Base-by-base conservation (phyloP, 495 filamentous ascomycete genomes). In the Lepidopterella palustris region DNA sequence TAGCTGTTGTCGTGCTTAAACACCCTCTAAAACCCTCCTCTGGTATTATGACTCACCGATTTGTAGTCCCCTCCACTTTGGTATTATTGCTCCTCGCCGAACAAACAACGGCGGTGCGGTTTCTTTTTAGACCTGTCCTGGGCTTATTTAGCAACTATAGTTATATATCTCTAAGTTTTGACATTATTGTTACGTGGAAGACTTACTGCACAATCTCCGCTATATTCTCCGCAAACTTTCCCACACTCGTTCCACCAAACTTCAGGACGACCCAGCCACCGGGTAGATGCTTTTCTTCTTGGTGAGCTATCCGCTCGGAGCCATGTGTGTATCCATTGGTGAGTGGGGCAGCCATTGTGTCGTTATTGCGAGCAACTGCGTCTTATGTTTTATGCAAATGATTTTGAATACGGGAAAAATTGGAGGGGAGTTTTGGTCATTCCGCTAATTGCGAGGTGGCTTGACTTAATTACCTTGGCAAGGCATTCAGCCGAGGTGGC, bases 11-110 rank as follows among this genome's bases (percentile, higher is more conserved):
- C n/a, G n/a, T n/a, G n/a, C n/a, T n/a, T n/a, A 50, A 25, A 15
- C 47, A 13, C 15, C 21, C 47, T 24, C 15, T 23, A 74, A 79
- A 15, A 78, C 74, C 58, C 13, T 45, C 20, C 49, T 45, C 39
- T 80, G 35, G 32, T 55, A 70, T 74, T 78, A 53, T 53, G n/a
- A 78, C 87, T 83, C 77, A 95, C 89, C 90, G 83, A 77, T 93
- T 97, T 45, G 93, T 97, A 47, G 93, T 97, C 53, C 92, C 92
- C 58, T 92, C 89, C 27, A 81, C 82, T 72, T 97, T 97, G 65
- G 89, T 92, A 58, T 86, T 87, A 55, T 87, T 92, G 71, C 90
- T 96, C 70, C 91, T 76, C 21, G 93, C 93, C 42, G 93, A 98
- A 68, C 93, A 97, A 25, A 97, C 90, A 40, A 97, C 85, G 32